phyloP scores from a whole-genome alignment of 257 asterid genomes.

The Capsicum chinense region DNA sequence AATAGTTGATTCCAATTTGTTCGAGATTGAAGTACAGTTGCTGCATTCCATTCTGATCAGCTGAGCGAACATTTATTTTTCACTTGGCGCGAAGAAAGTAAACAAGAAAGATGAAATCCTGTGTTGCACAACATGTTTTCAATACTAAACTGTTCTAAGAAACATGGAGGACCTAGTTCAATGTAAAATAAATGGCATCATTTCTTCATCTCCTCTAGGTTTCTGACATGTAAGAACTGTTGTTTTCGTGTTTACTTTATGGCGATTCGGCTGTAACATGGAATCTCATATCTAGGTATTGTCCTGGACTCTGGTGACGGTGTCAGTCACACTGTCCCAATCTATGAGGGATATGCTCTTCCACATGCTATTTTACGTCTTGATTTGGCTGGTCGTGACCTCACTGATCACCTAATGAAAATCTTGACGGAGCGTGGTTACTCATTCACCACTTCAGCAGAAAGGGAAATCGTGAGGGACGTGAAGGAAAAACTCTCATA shows the following conservation, averaged over 20 bases:
- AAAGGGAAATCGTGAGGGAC: conserved; percentile 49
- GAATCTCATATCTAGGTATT: conserved; percentile 32
- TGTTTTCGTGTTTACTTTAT: too few relatives aligned
- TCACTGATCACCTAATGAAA: conserved; percentile 44
- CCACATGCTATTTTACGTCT: conserved; percentile 54
- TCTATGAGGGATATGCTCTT: conserved; percentile 50
- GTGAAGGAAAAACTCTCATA: conserved; percentile 49
- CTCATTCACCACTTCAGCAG: conserved; percentile 54
- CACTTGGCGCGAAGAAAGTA: not conserved
- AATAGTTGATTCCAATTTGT: not conserved
- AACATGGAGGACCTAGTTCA: not conserved
- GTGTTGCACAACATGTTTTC: not conserved
- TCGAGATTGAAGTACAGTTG: not conserved
- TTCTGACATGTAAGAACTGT: too few relatives aligned
- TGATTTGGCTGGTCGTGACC: conserved; percentile 52
- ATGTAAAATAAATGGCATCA: too few relatives aligned
- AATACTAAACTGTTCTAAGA: not conserved
- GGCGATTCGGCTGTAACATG: not conserved
- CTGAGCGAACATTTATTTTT: not conserved
- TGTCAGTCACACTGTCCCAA: conserved; percentile 52
- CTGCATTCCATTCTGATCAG: not conserved
- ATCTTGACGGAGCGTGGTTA: conserved; percentile 53
- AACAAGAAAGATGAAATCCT: not conserved
- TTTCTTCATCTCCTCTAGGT: too few relatives aligned
- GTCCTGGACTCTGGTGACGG: conserved; percentile 56